Conservation (phyloP, 2,329 filamentous ascomycete species). For the Phaeosphaeria sp. region DNA sequence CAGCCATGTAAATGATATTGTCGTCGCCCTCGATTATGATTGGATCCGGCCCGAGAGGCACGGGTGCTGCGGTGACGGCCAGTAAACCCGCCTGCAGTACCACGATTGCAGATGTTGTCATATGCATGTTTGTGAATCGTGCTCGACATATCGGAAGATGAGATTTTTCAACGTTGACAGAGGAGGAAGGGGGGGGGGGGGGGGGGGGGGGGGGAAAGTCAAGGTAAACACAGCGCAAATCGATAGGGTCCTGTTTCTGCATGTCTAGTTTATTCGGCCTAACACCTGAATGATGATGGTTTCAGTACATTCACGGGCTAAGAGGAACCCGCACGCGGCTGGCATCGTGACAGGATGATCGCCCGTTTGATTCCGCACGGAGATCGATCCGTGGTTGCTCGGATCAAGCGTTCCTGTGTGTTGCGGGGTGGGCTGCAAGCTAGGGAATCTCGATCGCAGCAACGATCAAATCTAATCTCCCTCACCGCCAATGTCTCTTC, state of each 20-base stretch:
- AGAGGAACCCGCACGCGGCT: background rate
- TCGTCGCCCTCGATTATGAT: background rate
- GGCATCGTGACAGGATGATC: background rate
- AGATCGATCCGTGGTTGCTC: background rate
- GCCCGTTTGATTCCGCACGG: background rate
- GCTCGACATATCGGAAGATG: background rate
- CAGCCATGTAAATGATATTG: constrained; percentile 5
- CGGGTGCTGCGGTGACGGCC: background rate
- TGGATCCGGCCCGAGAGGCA: background rate
- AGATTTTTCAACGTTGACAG: no score
- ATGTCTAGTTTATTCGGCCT: background rate
- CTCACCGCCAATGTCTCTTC: background rate
- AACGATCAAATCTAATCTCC: background rate
- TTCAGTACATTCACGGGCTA: background rate
- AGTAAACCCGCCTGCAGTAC: background rate
- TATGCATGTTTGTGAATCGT: background rate
- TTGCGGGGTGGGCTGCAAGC: background rate
- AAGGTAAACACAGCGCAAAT: background rate
- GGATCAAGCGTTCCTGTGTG: background rate
- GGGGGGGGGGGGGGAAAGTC: background rate
- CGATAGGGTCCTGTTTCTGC: background rate
- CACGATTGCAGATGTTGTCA: background rate
- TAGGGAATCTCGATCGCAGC: background rate
- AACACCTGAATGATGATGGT: background rate
- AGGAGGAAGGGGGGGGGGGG: no score